A percentile compares a stretch with the other conserved stretches of the same genome.
Evolutionary conservation across 2,329 filamentous ascomycete species (phyloP).

Genomic region (Exophiala xenobiotica): DNA sequence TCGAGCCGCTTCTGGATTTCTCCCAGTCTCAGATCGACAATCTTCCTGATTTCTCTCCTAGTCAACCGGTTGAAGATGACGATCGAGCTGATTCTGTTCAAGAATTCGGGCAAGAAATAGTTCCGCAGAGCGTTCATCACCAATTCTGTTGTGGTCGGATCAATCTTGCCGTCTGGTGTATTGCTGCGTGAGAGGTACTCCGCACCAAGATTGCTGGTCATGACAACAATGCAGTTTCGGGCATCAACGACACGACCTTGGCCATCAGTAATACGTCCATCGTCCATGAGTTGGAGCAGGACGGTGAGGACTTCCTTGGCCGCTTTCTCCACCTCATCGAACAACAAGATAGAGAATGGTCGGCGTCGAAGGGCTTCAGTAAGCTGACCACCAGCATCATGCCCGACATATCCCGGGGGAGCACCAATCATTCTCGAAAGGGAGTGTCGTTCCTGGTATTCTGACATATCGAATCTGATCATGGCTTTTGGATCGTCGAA

Average conservation of each 20-base stretch:
- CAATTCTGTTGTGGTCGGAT: constrained; percentile 78
- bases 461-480: constrained; percentile 99
- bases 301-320: constrained; percentile 97
- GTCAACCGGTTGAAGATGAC: constrained; percentile 99
- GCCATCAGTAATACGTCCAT: constrained; percentile 96
- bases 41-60: constrained; percentile 84
- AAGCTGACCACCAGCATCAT: constrained; percentile 92
- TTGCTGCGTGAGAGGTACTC: constrained; percentile 84
- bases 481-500: constrained; percentile 97
- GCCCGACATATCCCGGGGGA: constrained; percentile 93
- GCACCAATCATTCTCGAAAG: constrained; percentile 97
- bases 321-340: constrained; percentile 98
- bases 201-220: constrained; percentile 96
- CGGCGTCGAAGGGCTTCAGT: constrained; percentile 91
- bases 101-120: constrained; percentile 97
- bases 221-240: constrained; percentile 97
- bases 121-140: constrained; percentile 88
- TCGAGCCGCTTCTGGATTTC: constrained; percentile 93
- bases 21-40: constrained; percentile 82
- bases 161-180: constrained; percentile 77
- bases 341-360: constrained; percentile 95
- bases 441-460: constrained; percentile 96
- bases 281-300: constrained; percentile 98
- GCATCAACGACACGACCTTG: constrained; percentile 94
- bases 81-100: constrained; percentile 93